These are phyloP conservation scores for Mycena sp. DNA, from an alignment of 1,284 basidiomycete species.

Conservation along the genomic window DNA sequence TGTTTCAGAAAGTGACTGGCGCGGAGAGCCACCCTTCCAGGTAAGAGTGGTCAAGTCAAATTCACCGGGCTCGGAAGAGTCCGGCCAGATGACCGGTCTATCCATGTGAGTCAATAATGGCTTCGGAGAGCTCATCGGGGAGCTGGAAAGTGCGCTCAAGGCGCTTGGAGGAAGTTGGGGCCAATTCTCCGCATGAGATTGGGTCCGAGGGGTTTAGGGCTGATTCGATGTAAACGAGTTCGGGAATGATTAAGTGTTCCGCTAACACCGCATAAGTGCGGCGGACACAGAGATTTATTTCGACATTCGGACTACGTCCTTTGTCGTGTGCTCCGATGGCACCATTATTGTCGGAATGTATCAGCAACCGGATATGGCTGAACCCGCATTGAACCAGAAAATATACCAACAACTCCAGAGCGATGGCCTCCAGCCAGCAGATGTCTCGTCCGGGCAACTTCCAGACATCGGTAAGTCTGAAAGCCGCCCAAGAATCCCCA, in stretches of 20 bases:
- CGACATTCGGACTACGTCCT: slow-evolving; percentile 41
- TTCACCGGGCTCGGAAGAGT: no score
- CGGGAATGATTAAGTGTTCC: slow-evolving; percentile 35
- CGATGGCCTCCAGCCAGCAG: slow-evolving; percentile 47
- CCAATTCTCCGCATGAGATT: slow-evolving; percentile 40
- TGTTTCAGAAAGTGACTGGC: no score
- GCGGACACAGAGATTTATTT: slow-evolving; percentile 47
- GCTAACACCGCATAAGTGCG: slow-evolving; percentile 35
- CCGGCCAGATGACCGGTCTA: no score
- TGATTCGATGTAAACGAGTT: slow-evolving; percentile 41
- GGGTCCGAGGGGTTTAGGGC: slow-evolving; percentile 44
- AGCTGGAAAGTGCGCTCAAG: background rate
- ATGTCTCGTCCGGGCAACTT: slow-evolving; percentile 43
- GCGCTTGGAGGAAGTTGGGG: background rate
- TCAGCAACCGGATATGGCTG: slow-evolving; percentile 31
- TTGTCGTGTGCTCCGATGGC: slow-evolving; percentile 48
- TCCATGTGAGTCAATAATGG: no score
- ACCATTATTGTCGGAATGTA: slow-evolving; percentile 52
- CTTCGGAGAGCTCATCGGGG: background rate
- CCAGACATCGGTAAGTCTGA: slow-evolving; percentile 40
- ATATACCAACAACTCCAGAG: slow-evolving; percentile 40
- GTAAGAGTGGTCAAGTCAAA: no score
- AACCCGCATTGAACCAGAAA: slow-evolving; percentile 30
- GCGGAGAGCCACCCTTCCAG: no score
- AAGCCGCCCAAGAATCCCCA: slow-evolving; percentile 40